phyloP scores from a whole-genome alignment of 306 rosid genomes.

The apple (Malus domestica) region ASM211411v1 NC_041795.1:30546001-30546500 shows the following conservation, averaged over 20 bases:
- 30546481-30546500: not conserved
- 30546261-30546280: not conserved
- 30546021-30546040: too few relatives aligned
- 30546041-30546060: not conserved
- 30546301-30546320: not conserved
- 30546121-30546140: not conserved
- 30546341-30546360: not conserved
- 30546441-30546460: conserved; percentile 29
- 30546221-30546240: not conserved
- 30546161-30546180: not conserved
- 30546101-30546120: not conserved
- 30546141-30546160: not conserved
- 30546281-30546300: not conserved
- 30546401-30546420: conserved; percentile 51
- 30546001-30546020: too few relatives aligned
- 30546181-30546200: not conserved
- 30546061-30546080: too few relatives aligned
- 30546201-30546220: not conserved
- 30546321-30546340: not conserved
- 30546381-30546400: conserved; percentile 35
- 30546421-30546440: conserved; percentile 21
- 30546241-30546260: too few relatives aligned
- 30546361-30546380: not conserved
- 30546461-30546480: not conserved
- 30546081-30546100: too few relatives aligned